phyloP scores from a whole-genome alignment of 352 stramenopile genomes.

The Blastocystis hominis region DNA sequence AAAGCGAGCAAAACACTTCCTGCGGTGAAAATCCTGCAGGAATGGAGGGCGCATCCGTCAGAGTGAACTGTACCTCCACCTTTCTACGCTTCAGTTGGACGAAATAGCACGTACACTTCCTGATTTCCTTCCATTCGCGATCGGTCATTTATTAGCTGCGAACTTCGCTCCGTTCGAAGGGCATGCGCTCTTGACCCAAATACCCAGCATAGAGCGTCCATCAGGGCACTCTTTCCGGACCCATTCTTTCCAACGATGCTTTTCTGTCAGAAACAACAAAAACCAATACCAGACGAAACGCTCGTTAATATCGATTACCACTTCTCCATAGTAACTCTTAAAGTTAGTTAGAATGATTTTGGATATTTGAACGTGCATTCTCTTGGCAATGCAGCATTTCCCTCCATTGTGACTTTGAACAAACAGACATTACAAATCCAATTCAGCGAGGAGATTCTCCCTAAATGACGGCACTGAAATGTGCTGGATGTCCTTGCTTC shows the following conservation, averaged over 20 bases:
- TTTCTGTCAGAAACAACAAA: not conserved
- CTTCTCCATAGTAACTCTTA: conserved; percentile 53
- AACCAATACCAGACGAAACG: conserved; percentile 38
- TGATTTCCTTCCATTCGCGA: not conserved
- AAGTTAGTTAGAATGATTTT: conserved; percentile 32
- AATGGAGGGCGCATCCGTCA: not conserved
- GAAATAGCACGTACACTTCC: not conserved
- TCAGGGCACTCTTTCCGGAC: conserved; percentile 23
- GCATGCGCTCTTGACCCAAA: conserved; percentile 21
- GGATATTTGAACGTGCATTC: conserved; percentile 22
- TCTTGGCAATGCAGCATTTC: not conserved
- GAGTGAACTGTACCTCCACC: not conserved
- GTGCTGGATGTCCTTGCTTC: conserved; percentile 81
- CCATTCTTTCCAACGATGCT: conserved; percentile 55
- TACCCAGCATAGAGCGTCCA: conserved; percentile 50
- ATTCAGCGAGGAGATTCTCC: conserved; percentile 24
- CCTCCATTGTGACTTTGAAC: not conserved
- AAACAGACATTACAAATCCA: conserved; percentile 6
- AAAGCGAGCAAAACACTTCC: not conserved
- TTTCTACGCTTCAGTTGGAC: not conserved
- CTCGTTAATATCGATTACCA: not conserved
- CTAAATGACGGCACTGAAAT: conserved; percentile 83
- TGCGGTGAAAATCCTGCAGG: not conserved
- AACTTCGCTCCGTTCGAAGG: conserved; percentile 1
- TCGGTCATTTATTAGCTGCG: conserved; percentile 20